Base-by-base conservation (phyloP, 495 filamentous ascomycete genomes). In the Penicillium egyptiacum region DNA sequence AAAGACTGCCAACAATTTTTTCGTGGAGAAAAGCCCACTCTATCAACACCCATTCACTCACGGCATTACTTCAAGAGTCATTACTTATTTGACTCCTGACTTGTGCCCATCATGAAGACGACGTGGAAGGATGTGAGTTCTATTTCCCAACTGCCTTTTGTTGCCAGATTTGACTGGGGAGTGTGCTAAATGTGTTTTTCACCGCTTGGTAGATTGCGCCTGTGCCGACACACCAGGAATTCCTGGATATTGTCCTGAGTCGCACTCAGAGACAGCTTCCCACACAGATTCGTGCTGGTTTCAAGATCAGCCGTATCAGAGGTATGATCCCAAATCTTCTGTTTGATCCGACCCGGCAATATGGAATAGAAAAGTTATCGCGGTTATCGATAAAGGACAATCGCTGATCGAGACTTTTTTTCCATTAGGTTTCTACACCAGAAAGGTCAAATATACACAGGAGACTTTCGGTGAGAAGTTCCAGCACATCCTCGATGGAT, bases 371-470 rank as follows among this genome's bases (percentile, higher is more conserved):
- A 63, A 56, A 58, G 51, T 59, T 56, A 60, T 60, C 57, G 57
- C 14, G 55, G 60, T 64, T 62, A 62, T 63, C 63, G 56, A 68
- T 68, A 64, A 60, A 59, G 58, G 44, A 63, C 31, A 48, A 57
- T 61, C 35, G 54, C 69, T 73, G 58, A 73, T 63, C 57, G 49
- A 70, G 30, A 63, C 55, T 58, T 70, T 56, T 62, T 54, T 39
- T 28, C 39, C 35, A 49, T 52, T 61, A 87, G 90, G 86, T 54
- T 97, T 96, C 79, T 96, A 96, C 70, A 96, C 92, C 56, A 83
- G 94, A 70, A 98, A 98, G 76, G 94, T 98, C 81, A 98, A 98
- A 73, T 98, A 89, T 72, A 98, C 94, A n/a, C 86, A 93, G 68
- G 92, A 97, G 75, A 97, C 94, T 41, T 97, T 97, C 74, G 84